phyloP scores from a whole-genome alignment of 441 rosid genomes.

The Pelargonium myrrhifolium region DNA sequence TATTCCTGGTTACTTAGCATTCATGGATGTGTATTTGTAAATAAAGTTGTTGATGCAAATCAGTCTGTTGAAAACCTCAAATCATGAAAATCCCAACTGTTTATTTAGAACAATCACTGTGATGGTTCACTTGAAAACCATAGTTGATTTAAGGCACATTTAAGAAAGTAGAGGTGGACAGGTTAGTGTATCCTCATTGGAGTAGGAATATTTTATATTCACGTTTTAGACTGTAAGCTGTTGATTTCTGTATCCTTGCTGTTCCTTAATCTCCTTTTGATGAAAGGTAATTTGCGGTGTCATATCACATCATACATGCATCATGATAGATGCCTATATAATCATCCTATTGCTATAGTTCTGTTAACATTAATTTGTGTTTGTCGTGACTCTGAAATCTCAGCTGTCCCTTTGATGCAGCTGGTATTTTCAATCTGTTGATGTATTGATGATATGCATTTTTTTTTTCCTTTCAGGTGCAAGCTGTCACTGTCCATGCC shows the following conservation, averaged over 20 bases:
- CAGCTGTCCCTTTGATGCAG: conserved; percentile 18
- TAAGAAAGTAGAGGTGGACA: not conserved
- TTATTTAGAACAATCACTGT: not conserved
- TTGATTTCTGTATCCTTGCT: not conserved
- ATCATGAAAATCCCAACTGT: not conserved
- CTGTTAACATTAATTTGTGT: no score
- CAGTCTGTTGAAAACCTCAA: not conserved
- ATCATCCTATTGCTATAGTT: no score
- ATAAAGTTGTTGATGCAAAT: not conserved
- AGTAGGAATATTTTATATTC: not conserved
- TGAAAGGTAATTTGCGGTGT: conserved; percentile 6
- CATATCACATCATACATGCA: conserved; percentile 29
- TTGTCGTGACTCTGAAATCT: no score
- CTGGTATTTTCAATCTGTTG: not conserved
- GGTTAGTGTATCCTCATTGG: not conserved
- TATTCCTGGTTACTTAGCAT: not conserved
- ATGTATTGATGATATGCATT: conserved; percentile 9
- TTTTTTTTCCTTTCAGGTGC: conserved; percentile 52
- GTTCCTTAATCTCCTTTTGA: conserved; percentile 2
- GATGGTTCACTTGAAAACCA: not conserved
- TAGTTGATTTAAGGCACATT: not conserved
- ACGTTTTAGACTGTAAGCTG: not conserved
- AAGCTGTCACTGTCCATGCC: conserved; percentile 95
- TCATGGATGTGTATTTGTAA: not conserved
- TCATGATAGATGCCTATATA: no score